A percentile compares a stretch with the other conserved stretches of the same genome.
These are phyloP conservation scores for Dipodascopsis tothii DNA, from an alignment of 805 yeast genomes.

Conservation along the genomic window DNA sequence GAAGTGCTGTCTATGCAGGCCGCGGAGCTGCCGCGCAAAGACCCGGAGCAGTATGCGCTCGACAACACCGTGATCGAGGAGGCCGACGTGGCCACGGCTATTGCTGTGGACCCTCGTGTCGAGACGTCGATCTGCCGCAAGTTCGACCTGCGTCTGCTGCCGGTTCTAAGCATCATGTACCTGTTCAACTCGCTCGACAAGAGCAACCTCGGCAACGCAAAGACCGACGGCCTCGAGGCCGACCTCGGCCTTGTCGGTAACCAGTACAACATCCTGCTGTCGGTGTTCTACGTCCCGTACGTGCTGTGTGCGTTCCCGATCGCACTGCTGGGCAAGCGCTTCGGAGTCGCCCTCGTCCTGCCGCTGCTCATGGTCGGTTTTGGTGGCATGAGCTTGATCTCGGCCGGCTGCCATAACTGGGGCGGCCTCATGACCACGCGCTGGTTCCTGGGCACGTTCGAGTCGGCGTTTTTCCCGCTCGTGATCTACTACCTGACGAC, in stretches of 20 bases:
- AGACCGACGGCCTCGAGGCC: constrained; percentile 39
- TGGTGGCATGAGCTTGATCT: constrained; percentile 38
- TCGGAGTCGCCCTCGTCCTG: constrained; percentile 39
- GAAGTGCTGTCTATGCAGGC: too few relatives aligned
- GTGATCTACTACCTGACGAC: constrained; percentile 38
- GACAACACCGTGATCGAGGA: constrained; percentile 1
- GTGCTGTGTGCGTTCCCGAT: constrained; percentile 42
- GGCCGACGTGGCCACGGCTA: constrained; percentile 12
- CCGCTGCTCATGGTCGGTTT: constrained; percentile 41
- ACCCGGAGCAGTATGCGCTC: too few relatives aligned
- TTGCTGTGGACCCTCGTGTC: constrained; percentile 21
- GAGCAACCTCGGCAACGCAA: constrained; percentile 45
- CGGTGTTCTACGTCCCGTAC: constrained; percentile 42
- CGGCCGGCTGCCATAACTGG: constrained; percentile 38
- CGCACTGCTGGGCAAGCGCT: constrained; percentile 37
- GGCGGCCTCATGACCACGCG: constrained; percentile 42
- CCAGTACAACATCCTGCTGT: constrained; percentile 41
- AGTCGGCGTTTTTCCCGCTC: constrained; percentile 39
- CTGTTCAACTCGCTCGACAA: constrained; percentile 44
- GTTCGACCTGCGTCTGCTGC: constrained; percentile 40
- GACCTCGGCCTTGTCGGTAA: constrained; percentile 39
- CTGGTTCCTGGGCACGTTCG: constrained; percentile 46
- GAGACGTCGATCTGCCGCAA: constrained; percentile 32
- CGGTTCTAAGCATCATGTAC: constrained; percentile 41
- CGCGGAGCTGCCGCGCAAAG: too few relatives aligned